Evolutionary conservation across 139 green algal species (phyloP).

Genomic region (Eudorina sp.): DNA sequence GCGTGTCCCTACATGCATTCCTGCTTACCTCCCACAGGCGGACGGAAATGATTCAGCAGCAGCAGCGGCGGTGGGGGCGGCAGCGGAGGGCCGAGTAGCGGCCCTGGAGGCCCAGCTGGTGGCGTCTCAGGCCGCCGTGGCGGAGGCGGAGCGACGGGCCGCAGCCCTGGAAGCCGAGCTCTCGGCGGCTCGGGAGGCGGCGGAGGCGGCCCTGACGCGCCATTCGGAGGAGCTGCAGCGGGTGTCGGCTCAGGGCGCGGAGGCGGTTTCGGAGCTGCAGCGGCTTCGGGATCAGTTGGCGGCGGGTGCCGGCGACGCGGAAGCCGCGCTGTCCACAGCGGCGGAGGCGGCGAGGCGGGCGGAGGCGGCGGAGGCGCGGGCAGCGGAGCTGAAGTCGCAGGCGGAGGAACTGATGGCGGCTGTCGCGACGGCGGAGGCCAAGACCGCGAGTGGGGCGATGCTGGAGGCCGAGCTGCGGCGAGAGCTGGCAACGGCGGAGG

Average conservation of each 20-base stretch:
- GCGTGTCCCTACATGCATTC: too few species aligned
- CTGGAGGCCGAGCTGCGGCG: neutral
- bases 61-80: neutral
- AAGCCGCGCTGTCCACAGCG: neutral
- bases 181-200: neutral
- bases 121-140: neutral
- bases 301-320: neutral
- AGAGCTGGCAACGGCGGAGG: conserved; percentile 24
- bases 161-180: neutral
- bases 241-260: neutral
- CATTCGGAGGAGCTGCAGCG: neutral
- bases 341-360: neutral
- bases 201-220: neutral
- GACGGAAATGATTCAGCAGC: neutral
- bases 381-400: neutral
- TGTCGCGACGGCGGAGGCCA: neutral
- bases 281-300: neutral
- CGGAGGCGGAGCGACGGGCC: neutral
- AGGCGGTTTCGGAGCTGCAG: neutral
- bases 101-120: conserved; percentile 4
- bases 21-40: neutral
- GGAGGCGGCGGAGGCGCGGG: neutral
- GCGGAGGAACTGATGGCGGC: neutral
- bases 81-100: neutral
- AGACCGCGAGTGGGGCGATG: neutral